Conservation (phyloP, 2,329 filamentous ascomycete species). For the Penicillium sp. region DNA sequence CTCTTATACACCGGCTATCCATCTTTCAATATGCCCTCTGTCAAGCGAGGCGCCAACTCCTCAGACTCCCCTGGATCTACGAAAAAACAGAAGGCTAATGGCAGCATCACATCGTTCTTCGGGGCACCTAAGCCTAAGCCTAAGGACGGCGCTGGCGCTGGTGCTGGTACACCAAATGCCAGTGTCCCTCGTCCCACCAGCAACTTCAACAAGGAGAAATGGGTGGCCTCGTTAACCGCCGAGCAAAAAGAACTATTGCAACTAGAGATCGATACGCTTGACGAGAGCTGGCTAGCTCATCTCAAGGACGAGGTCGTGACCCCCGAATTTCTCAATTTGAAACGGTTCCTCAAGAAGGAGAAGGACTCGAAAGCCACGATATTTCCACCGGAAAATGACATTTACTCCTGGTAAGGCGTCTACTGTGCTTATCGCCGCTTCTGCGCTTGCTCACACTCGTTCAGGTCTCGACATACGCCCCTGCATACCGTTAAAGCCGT, state of each 20-base stretch:
- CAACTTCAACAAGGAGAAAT: constrained; percentile 85
- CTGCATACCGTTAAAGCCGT: constrained; percentile 86
- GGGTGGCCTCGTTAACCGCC: constrained; percentile 71
- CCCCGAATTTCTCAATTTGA: constrained; percentile 79
- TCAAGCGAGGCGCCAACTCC: constrained; percentile 64
- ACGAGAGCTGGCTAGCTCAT: constrained; percentile 85
- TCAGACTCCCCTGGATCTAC: constrained; percentile 43
- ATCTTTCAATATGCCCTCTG: constrained; percentile 29
- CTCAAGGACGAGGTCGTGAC: constrained; percentile 81
- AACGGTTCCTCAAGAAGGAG: constrained; percentile 80
- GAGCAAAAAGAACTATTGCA: constrained; percentile 81
- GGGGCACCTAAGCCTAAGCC: constrained; percentile 59
- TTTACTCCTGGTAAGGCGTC: constrained; percentile 80
- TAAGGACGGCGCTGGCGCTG: constrained; percentile 19
- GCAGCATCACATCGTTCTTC: constrained; percentile 88
- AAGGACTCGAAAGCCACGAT: constrained; percentile 68
- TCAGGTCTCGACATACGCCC: constrained; percentile 91
- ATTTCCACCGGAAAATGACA: constrained; percentile 81
- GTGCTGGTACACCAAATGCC: constrained; percentile 8
- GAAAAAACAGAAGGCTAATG: constrained; percentile 71
- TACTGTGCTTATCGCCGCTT: neutral
- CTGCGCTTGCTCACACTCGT: constrained; percentile 18
- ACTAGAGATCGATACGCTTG: constrained; percentile 86
- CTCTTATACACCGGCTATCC: neutral
- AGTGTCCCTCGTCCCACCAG: constrained; percentile 17